Evolutionary conservation across 2,329 filamentous ascomycete genomes (phyloP).

Genomic region (Basipetospora chlamydospora): DNA sequence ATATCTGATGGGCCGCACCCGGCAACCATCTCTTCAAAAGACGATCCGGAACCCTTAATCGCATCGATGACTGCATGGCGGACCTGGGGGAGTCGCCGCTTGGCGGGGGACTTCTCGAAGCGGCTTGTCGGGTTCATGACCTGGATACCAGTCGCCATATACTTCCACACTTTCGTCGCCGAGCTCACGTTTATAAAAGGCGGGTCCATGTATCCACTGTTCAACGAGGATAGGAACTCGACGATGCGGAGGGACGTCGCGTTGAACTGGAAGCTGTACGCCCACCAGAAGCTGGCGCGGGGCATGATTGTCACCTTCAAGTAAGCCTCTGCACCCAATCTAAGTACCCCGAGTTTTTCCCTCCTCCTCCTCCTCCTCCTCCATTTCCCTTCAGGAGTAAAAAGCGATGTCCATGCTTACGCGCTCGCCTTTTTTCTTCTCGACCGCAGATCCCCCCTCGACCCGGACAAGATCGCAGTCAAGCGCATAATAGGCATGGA

Average conservation of each 20-base stretch:
- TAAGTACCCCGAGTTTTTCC: too few relatives aligned
- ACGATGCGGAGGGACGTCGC: slow-evolving; percentile 40
- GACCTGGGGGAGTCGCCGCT: slow-evolving; percentile 2
- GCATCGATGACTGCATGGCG: neutral
- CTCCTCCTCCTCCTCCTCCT: neutral
- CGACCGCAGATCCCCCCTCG: slow-evolving; percentile 46
- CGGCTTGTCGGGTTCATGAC: slow-evolving; percentile 3
- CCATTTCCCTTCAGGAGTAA: too few relatives aligned
- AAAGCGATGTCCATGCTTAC: too few relatives aligned
- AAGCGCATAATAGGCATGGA: slow-evolving; percentile 75
- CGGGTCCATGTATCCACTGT: slow-evolving; percentile 61
- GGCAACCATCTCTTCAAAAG: too few relatives aligned
- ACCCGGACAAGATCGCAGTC: slow-evolving; percentile 55
- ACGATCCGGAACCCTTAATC: too few relatives aligned
- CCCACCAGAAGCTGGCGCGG: slow-evolving; percentile 42
- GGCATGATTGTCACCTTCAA: slow-evolving; percentile 65
- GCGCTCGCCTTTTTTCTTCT: too few relatives aligned
- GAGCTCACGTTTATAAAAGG: slow-evolving; percentile 44
- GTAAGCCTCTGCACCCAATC: slow-evolving; percentile 33
- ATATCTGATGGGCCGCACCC: too few relatives aligned
- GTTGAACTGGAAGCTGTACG: slow-evolving; percentile 43
- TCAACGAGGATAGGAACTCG: slow-evolving; percentile 52
- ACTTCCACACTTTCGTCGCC: slow-evolving; percentile 46
- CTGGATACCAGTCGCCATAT: slow-evolving; percentile 47
- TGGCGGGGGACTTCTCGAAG: slow-evolving; percentile 3